These are phyloP conservation scores for Penicillium verrucosum DNA, from an alignment of 2,329 filamentous ascomycete species.

Conservation along the genomic window DNA sequence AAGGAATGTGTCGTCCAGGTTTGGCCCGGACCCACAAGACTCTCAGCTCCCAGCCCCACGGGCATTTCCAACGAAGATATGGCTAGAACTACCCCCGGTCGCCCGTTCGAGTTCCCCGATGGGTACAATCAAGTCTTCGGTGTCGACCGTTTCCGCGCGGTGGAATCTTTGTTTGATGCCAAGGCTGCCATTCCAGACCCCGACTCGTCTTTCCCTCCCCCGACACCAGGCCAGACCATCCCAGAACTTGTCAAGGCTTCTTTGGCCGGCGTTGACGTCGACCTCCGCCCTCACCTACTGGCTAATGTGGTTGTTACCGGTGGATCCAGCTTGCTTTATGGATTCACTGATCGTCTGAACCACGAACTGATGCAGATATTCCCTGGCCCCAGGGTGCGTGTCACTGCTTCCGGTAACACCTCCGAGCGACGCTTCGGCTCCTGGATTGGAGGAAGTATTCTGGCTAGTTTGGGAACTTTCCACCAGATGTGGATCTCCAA, in stretches of 20 bases:
- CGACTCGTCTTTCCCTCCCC: slow-evolving; percentile 46
- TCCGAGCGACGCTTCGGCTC: slow-evolving; percentile 87
- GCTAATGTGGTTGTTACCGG: slow-evolving; percentile 92
- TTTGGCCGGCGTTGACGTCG: slow-evolving; percentile 78
- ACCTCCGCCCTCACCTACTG: slow-evolving; percentile 77
- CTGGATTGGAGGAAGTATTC: slow-evolving; percentile 95
- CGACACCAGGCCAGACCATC: slow-evolving; percentile 73
- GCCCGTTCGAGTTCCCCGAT: slow-evolving; percentile 95
- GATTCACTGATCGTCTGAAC: slow-evolving; percentile 87
- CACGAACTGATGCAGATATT: slow-evolving; percentile 77
- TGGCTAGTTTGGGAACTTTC: slow-evolving; percentile 93
- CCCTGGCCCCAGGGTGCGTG: slow-evolving; percentile 80
- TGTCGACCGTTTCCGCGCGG: slow-evolving; percentile 77
- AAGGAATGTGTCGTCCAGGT: slow-evolving; percentile 96
- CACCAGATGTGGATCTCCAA: slow-evolving; percentile 99
- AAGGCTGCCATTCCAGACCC: slow-evolving; percentile 62
- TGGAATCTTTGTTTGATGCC: slow-evolving; percentile 89
- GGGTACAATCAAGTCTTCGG: slow-evolving; percentile 95
- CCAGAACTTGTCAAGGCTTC: slow-evolving; percentile 76
- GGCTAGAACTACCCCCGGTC: slow-evolving; percentile 68
- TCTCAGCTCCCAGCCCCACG: slow-evolving; percentile 49
- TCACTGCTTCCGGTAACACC: slow-evolving; percentile 80
- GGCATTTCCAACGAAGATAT: slow-evolving; percentile 70
- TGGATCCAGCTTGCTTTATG: slow-evolving; percentile 79
- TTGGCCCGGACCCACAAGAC: slow-evolving; percentile 76